A percentile compares a stretch with the other conserved stretches of the same genome.
phyloP scores from a whole-genome alignment of 2,329 filamentous ascomycete genomes.

The Pezizomycotina sp. region DNA sequence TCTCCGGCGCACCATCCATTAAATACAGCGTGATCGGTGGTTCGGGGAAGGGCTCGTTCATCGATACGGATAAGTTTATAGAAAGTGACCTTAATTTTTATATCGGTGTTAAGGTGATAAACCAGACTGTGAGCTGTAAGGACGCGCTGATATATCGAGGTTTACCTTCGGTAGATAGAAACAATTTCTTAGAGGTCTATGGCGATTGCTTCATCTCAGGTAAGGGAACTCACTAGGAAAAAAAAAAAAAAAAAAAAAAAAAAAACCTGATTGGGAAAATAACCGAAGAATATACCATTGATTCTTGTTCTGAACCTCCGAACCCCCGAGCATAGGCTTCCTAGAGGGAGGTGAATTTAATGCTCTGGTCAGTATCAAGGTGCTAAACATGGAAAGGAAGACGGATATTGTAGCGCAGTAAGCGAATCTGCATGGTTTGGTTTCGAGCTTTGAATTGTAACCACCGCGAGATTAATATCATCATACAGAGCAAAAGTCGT shows the following conservation, averaged over 20 bases:
- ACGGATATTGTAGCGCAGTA: slow-evolving; percentile 20
- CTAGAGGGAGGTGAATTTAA: slow-evolving; percentile 27
- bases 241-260: too few species aligned
- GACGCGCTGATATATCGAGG: slow-evolving; percentile 23
- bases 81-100: slow-evolving; percentile 25
- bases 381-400: slow-evolving; percentile 21
- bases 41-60: slow-evolving; percentile 18
- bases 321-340: slow-evolving; percentile 18
- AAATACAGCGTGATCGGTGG: slow-evolving; percentile 29
- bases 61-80: slow-evolving; percentile 23
- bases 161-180: slow-evolving; percentile 19
- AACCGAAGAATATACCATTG: neutral
- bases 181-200: slow-evolving; percentile 23
- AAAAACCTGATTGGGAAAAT: too few species aligned
- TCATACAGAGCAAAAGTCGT: slow-evolving; percentile 13
- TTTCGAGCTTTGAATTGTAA: neutral
- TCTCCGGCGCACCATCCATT: slow-evolving; percentile 29
- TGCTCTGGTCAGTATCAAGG: slow-evolving; percentile 24
- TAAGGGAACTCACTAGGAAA: too few species aligned
- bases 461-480: neutral
- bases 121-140: slow-evolving; percentile 23
- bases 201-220: slow-evolving; percentile 27
- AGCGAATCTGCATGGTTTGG: neutral
- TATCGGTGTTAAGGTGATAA: slow-evolving; percentile 26
- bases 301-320: slow-evolving; percentile 2